phyloP scores from a whole-genome alignment of 805 yeast genomes.

The Nakazawaea sp. region DNA sequence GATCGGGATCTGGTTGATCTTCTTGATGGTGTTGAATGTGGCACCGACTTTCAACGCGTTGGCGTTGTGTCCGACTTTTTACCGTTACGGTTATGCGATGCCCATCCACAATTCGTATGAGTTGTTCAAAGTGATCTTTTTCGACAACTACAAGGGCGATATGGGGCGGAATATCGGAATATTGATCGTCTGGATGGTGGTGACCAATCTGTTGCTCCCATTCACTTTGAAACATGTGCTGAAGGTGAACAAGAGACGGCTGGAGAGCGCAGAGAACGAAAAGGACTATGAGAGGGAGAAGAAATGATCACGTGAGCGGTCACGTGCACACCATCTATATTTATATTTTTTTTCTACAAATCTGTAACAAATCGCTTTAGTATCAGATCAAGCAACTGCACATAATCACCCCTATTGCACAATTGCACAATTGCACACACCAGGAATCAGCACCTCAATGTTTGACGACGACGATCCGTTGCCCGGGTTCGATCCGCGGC shows the following conservation, averaged over 20 bases:
- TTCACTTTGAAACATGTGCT: conserved; percentile 14
- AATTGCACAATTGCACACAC: too few species aligned
- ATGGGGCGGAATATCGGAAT: conserved; percentile 58
- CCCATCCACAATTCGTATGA: conserved; percentile 66
- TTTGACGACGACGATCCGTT: conserved; percentile 21
- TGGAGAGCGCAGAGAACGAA: neutral
- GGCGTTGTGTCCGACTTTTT: conserved; percentile 48
- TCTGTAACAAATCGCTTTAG: too few species aligned
- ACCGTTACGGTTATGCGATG: conserved; percentile 57
- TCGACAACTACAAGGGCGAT: conserved; percentile 47
- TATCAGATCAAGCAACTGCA: too few species aligned
- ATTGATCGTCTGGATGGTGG: conserved; percentile 51
- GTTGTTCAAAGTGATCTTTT: conserved; percentile 50
- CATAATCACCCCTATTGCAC: too few species aligned
- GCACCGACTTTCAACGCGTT: conserved; percentile 65
- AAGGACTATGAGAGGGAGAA: conserved; percentile 1
- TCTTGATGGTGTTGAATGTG: conserved; percentile 63
- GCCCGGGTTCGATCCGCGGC: conserved; percentile 33
- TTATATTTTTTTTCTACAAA: too few species aligned
- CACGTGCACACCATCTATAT: too few species aligned
- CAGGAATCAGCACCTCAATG: neutral
- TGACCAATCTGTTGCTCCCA: conserved; percentile 38
- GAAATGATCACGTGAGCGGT: too few species aligned
- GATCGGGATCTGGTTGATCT: conserved; percentile 64
- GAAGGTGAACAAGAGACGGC: conserved; percentile 3